Conservation (phyloP, 2,329 filamentous ascomycete genomes). For the Dryadomyces quercus-mongolicae region DNA sequence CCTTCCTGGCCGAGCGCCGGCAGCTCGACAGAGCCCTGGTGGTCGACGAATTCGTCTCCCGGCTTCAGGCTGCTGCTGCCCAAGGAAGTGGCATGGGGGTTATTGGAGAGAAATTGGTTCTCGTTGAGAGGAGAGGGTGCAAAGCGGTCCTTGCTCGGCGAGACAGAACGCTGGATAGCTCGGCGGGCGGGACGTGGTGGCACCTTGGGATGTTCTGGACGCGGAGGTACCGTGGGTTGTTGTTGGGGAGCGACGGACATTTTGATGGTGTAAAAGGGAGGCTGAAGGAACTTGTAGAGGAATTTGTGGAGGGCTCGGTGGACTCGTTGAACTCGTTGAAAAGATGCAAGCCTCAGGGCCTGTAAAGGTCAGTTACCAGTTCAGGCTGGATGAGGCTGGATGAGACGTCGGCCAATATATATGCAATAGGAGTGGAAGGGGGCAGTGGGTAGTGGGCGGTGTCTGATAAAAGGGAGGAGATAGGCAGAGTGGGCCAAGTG, state of each 20-base stretch:
- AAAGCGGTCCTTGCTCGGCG: constrained; percentile 66
- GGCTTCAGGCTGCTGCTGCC: constrained; percentile 15
- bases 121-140: constrained; percentile 81
- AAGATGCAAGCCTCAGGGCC: no score
- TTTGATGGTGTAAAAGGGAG: constrained; percentile 8
- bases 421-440: neutral
- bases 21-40: constrained; percentile 66
- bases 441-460: neutral
- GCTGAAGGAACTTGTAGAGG: neutral
- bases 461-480: neutral
- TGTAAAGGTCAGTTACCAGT: no score
- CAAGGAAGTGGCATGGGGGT: constrained; percentile 23
- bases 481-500: neutral
- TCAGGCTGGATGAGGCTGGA: no score
- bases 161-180: constrained; percentile 63
- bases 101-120: constrained; percentile 38
- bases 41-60: constrained; percentile 32
- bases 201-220: constrained; percentile 54
- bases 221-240: constrained; percentile 43
- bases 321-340: no score
- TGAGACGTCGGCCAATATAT: no score
- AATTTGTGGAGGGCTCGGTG: no score
- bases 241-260: constrained; percentile 41
- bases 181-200: constrained; percentile 64
- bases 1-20: constrained; percentile 86